Percentiles rank a stretch among this genome's conserved stretches.
Conservation (phyloP, 2,329 filamentous ascomycete genomes). For the Pseudopithomyces chartarum region DNA sequence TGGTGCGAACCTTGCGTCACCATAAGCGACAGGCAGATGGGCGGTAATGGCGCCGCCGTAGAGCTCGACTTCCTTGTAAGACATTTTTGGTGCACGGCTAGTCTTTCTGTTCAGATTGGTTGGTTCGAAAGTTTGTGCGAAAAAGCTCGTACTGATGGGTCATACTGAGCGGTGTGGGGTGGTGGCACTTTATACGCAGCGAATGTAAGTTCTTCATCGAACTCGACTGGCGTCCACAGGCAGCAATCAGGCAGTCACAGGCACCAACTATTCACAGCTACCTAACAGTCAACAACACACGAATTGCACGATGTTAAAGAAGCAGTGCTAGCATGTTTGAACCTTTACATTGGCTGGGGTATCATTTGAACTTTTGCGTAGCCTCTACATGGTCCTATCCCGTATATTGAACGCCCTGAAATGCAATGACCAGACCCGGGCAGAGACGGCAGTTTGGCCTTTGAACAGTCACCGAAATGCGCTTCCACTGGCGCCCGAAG, state of each 20-base stretch:
- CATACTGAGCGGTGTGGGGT: slow-evolving; percentile 14
- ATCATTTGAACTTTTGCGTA: slow-evolving; percentile 35
- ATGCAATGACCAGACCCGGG: slow-evolving; percentile 15
- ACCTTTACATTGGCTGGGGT: slow-evolving; percentile 27
- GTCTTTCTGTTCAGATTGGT: neutral
- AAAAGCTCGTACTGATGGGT: slow-evolving; percentile 12
- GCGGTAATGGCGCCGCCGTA: slow-evolving; percentile 74
- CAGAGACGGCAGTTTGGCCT: neutral
- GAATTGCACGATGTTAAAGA: slow-evolving; percentile 8
- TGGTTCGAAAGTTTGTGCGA: neutral
- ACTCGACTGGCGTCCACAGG: slow-evolving; percentile 30
- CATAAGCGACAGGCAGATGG: slow-evolving; percentile 70
- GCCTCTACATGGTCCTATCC: slow-evolving; percentile 28
- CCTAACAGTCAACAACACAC: slow-evolving; percentile 24
- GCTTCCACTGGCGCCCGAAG: neutral
- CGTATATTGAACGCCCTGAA: slow-evolving; percentile 38
- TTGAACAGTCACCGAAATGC: neutral
- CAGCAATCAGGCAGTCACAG: slow-evolving; percentile 42
- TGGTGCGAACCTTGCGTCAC: slow-evolving; percentile 69
- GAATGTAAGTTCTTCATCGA: slow-evolving; percentile 19
- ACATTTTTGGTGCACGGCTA: slow-evolving; percentile 49
- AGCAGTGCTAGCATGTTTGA: slow-evolving; percentile 14
- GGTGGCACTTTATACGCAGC: slow-evolving; percentile 23
- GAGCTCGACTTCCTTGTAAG: slow-evolving; percentile 64
- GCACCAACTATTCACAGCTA: slow-evolving; percentile 29